A percentile compares a stretch with the other conserved stretches of the same genome.
Conservation (phyloP, 176 grass and related monocot species). For the Triticum urartu region DNA sequence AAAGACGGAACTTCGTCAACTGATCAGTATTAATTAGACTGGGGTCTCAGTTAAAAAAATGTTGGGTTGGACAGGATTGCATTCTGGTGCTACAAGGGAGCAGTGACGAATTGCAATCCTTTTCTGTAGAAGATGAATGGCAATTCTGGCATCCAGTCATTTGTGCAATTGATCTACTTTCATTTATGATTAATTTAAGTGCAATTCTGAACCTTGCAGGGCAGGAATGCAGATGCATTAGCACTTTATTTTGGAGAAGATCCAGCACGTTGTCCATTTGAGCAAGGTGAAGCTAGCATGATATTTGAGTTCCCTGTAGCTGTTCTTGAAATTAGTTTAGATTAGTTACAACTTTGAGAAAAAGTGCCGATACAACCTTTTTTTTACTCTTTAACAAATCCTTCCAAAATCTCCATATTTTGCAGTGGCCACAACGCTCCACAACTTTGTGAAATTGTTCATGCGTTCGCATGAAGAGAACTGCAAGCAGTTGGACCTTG, state of each 20-base stretch:
- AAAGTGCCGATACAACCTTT: background rate
- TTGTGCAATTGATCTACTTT: background rate
- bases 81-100: background rate
- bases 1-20: background rate
- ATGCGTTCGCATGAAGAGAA: constrained; percentile 87
- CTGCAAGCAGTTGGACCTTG: constrained; percentile 75
- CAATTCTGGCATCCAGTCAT: constrained; percentile 1
- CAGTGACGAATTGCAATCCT: background rate
- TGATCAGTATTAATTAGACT: background rate
- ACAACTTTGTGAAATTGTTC: constrained; percentile 86
- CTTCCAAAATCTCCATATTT: constrained; percentile 15
- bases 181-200: background rate
- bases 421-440: constrained; percentile 78
- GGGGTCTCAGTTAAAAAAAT: background rate
- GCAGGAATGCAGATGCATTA: constrained; percentile 94
- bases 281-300: constrained; percentile 70
- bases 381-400: constrained; percentile 14
- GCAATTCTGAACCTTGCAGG: constrained; percentile 46
- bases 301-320: constrained; percentile 7
- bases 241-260: constrained; percentile 99
- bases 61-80: background rate
- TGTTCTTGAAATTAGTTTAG: constrained; percentile 14
- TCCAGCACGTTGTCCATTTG: constrained; percentile 84
- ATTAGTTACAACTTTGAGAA: background rate
- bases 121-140: background rate